A percentile compares a stretch with the other conserved stretches of the same genome.
Conservation (phyloP, 1,139 yeast species). For the Hemisphaericaspora lyxosophila region DNA sequence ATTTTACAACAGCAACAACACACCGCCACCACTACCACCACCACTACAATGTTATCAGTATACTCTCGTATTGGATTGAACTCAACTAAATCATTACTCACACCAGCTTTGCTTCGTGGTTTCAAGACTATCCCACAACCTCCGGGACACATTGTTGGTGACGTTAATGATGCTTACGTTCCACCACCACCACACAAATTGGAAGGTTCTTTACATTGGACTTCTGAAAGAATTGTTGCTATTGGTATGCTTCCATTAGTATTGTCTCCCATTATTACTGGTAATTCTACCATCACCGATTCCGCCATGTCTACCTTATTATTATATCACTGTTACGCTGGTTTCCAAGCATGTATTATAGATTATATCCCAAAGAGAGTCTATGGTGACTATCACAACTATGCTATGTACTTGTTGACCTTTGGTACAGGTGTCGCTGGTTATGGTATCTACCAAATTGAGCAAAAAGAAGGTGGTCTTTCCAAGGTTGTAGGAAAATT, state of each 20-base stretch:
- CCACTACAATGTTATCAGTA: slow-evolving; percentile 31
- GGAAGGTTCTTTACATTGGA: slow-evolving; percentile 77
- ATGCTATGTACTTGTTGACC: slow-evolving; percentile 60
- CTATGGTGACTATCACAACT: slow-evolving; percentile 64
- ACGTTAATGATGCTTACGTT: slow-evolving; percentile 71
- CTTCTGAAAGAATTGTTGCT: slow-evolving; percentile 59
- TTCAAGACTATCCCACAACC: slow-evolving; percentile 65
- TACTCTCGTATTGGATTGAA: slow-evolving; percentile 29
- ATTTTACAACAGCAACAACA: too few species aligned
- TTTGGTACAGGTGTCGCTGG: slow-evolving; percentile 63
- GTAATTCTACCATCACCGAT: slow-evolving; percentile 55
- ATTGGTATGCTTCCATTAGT: slow-evolving; percentile 63
- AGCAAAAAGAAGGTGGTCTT: slow-evolving; percentile 47
- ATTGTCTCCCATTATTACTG: slow-evolving; percentile 61
- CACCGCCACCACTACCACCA: too few species aligned
- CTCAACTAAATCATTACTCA: slow-evolving; percentile 17
- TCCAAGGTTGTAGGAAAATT: slow-evolving; percentile 34
- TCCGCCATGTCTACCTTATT: slow-evolving; percentile 55
- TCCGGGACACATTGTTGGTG: slow-evolving; percentile 72
- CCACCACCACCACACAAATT: slow-evolving; percentile 54
- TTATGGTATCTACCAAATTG: slow-evolving; percentile 68
- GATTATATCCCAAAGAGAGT: slow-evolving; percentile 78
- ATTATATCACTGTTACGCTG: slow-evolving; percentile 66
- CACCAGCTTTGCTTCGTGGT: slow-evolving; percentile 26
- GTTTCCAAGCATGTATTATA: slow-evolving; percentile 74